These are phyloP conservation scores for Kokia cookei DNA, from an alignment of 441 rosid genomes.

Conservation along the genomic window DNA sequence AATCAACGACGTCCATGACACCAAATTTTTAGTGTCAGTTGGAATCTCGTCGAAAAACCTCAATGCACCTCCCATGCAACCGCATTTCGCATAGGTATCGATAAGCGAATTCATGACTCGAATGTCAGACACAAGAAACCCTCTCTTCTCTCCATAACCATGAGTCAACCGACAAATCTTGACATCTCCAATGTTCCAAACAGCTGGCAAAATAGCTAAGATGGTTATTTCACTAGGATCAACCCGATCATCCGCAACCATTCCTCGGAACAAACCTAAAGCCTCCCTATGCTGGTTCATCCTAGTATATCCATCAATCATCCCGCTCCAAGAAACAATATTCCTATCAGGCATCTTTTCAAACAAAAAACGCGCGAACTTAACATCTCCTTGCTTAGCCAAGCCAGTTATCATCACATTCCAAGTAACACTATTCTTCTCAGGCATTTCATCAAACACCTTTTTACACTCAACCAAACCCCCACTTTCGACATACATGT, in stretches of 20 bases:
- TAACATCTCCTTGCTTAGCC: conserved; percentile 54
- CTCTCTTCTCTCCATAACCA: conserved; percentile 15
- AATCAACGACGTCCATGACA: conserved; percentile 81
- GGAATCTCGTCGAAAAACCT: conserved; percentile 49
- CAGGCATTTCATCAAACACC: conserved; percentile 69
- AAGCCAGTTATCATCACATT: conserved; percentile 75
- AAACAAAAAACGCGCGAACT: conserved; percentile 43
- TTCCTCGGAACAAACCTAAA: conserved; percentile 53
- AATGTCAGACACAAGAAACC: neutral
- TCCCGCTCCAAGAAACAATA: conserved; percentile 77
- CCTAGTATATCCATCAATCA: conserved; percentile 73
- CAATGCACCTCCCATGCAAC: conserved; percentile 51
- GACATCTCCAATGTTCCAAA: conserved; percentile 41
- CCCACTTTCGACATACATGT: conserved; percentile 25
- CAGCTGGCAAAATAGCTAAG: conserved; percentile 63
- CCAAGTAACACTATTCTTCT: conserved; percentile 61
- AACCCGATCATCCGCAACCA: conserved; percentile 49
- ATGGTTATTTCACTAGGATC: conserved; percentile 58
- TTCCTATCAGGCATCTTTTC: conserved; percentile 62
- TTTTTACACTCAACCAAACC: conserved; percentile 22
- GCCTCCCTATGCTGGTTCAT: conserved; percentile 42
- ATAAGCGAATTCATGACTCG: conserved; percentile 34
- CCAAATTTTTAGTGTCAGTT: conserved; percentile 44
- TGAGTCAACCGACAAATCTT: conserved; percentile 58
- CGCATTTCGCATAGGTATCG: conserved; percentile 73